Base-by-base conservation (phyloP, 2,329 filamentous ascomycete genomes). In the Chlorencoelia australis region DNA sequence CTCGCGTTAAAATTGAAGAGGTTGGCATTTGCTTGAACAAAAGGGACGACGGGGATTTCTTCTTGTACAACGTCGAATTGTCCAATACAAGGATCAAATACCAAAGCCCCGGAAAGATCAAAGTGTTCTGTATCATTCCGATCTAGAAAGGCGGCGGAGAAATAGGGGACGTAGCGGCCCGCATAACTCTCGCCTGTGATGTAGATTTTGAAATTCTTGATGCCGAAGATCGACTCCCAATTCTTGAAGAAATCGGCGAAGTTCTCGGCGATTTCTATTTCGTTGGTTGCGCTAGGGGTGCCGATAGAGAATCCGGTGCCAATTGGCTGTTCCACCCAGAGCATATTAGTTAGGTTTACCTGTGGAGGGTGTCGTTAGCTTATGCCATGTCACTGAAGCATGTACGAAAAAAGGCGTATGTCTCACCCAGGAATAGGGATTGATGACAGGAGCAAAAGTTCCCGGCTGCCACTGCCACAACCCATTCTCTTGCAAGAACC, bases 111-210 rank as follows among this genome's bases (percentile, higher is more conserved):
- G 15, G 59, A 61, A 2, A 74, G 48, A 47, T 74, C 65, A 54
- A 66, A 73, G 54, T 71, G 63, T 10, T 65, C 59, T 3, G 58
- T 59, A 42, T 68, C 58, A 24, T 64, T 64, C 41, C 50, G 34
- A 53, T 68, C 59, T 29, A 75, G 59, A 57, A 74, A 68, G 5
- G 64, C 63, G 21, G 66, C 63, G 2, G 69, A 68, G 37, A 75
- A 72, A 52, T 75, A 74, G 0, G 71, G 70, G 4, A 73, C 66
- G 45, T 73, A 75, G 44, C 56, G 59, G 14, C 65, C 69, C 3
- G 65, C 69, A 48, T 73, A 73, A 3, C 61, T 65, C 45, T 75
- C 70, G 37, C 71, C 69, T 3, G 69, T 67, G 18, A 74, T 50
- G 45, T 71, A 74, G 1, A 71, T 65, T 44, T 70, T 68, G 49